Conservation (phyloP, 192 early-diverging fungal species). For the Podochytrium sp. region DNA sequence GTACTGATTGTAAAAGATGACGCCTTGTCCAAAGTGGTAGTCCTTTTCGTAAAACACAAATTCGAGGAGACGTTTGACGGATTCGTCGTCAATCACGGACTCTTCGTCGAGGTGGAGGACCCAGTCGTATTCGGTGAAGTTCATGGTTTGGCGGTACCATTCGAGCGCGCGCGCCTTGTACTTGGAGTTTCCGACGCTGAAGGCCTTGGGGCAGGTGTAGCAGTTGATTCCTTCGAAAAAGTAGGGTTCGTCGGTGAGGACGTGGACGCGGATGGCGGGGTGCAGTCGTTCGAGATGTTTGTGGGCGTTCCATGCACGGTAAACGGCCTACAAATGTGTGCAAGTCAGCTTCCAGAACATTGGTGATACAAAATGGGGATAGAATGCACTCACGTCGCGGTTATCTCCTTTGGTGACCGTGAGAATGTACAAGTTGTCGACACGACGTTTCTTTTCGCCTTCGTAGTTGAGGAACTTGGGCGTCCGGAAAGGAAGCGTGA, state of each 20-base stretch:
- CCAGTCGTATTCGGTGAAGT: conserved; percentile 61
- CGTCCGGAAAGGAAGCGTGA: conserved; percentile 58
- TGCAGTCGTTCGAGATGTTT: conserved; percentile 57
- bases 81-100: conserved; percentile 57
- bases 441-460: conserved; percentile 34
- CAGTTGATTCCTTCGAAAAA: conserved; percentile 61
- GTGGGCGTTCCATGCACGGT: conserved; percentile 59
- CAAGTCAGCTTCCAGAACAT: background rate
- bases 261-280: conserved; percentile 60
- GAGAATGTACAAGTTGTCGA: conserved; percentile 64
- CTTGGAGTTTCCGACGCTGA: conserved; percentile 44
- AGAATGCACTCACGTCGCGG: conserved; percentile 29
- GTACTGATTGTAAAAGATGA: conserved; percentile 66
- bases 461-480: conserved; percentile 55
- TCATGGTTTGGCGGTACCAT: conserved; percentile 63
- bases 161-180: conserved; percentile 65
- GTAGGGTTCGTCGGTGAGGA: conserved; percentile 64
- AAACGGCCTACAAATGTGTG: conserved; percentile 40
- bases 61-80: conserved; percentile 45
- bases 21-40: conserved; percentile 56
- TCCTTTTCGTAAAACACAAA: conserved; percentile 56
- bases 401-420: conserved; percentile 65
- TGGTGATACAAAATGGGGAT: background rate
- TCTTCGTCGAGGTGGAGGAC: conserved; percentile 64
- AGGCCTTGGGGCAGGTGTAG: conserved; percentile 59